These are phyloP conservation scores for Geotrichum citri-aurantii DNA, from an alignment of 1,139 yeast genomes.

Conservation along the genomic window DNA sequence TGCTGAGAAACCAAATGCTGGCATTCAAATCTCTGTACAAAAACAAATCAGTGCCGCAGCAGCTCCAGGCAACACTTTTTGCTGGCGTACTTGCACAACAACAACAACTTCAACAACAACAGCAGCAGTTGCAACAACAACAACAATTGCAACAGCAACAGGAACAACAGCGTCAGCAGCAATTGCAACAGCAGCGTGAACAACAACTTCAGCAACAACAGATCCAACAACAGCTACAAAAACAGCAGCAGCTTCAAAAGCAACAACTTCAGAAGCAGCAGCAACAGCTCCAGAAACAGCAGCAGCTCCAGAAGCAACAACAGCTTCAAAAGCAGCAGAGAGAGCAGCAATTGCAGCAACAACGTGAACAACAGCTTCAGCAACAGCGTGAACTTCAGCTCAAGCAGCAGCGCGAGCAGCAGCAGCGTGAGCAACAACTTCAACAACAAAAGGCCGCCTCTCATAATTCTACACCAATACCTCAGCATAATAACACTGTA, in stretches of 20 bases:
- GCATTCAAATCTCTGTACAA: conserved; percentile 69
- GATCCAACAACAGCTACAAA: not conserved
- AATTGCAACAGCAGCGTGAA: not conserved
- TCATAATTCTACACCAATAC: conserved; percentile 5
- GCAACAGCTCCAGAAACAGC: not conserved
- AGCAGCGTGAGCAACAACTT: conserved; percentile 1
- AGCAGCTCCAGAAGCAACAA: conserved; percentile 5
- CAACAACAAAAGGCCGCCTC: conserved; percentile 10
- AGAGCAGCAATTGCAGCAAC: conserved; percentile 5
- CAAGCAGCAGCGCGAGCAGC: conserved; percentile 7
- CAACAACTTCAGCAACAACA: conserved; percentile 7
- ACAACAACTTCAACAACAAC: not conserved
- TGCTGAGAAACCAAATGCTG: conserved; percentile 61
- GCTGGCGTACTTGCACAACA: not conserved
- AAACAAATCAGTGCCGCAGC: conserved; percentile 62
- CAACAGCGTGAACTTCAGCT: not conserved
- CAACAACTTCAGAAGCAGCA: conserved; percentile 6
- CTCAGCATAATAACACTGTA: conserved; percentile 4
- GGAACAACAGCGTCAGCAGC: conserved; percentile 1
- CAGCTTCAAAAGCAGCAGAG: not conserved
- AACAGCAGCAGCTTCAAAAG: not conserved
- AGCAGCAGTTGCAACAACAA: not conserved
- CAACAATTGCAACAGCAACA: not conserved
- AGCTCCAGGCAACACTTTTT: conserved; percentile 36
- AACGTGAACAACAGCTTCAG: not conserved